Evolutionary conservation across 2,329 filamentous ascomycete genomes (phyloP).

Genomic region (Pseudovirgaria hyperparasitica): DNA sequence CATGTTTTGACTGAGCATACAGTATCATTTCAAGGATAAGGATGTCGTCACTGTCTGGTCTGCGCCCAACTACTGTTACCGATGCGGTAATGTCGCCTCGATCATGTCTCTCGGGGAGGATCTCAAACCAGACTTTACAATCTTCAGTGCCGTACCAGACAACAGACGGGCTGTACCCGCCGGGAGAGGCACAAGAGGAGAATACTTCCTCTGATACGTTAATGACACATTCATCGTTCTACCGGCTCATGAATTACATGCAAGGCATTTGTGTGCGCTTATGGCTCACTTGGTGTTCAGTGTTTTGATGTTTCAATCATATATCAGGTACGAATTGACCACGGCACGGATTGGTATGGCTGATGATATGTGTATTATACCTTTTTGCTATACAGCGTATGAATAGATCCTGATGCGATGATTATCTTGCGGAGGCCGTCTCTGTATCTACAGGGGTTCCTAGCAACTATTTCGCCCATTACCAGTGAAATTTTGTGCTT

Average conservation of each 20-base stretch:
- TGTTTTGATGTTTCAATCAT: no score
- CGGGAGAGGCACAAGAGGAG: slow-evolving; percentile 37
- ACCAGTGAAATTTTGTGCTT: no score
- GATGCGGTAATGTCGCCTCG: slow-evolving; percentile 75
- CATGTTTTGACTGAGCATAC: not conserved
- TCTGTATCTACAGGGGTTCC: not conserved
- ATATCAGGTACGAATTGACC: no score
- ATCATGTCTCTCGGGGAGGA: slow-evolving; percentile 87
- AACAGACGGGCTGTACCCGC: slow-evolving; percentile 69
- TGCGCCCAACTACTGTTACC: slow-evolving; percentile 92
- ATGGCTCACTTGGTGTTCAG: no score
- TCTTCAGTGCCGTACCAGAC: slow-evolving; percentile 81
- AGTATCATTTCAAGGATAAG: slow-evolving; percentile 91
- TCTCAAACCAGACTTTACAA: slow-evolving; percentile 81
- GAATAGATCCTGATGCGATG: slow-evolving; percentile 3
- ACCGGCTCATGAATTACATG: no score
- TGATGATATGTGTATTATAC: slow-evolving; percentile 10
- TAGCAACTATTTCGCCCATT: not conserved
- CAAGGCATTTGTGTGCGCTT: no score
- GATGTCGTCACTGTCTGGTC: slow-evolving; percentile 85
- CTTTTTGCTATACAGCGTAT: slow-evolving; percentile 9
- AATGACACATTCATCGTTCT: no score
- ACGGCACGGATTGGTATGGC: no score
- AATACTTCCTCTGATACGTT: slow-evolving; percentile 40
- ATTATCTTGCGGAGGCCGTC: not conserved